phyloP scores from a whole-genome alignment of 495 filamentous ascomycete genomes.

The Tuber borchii region DNA sequence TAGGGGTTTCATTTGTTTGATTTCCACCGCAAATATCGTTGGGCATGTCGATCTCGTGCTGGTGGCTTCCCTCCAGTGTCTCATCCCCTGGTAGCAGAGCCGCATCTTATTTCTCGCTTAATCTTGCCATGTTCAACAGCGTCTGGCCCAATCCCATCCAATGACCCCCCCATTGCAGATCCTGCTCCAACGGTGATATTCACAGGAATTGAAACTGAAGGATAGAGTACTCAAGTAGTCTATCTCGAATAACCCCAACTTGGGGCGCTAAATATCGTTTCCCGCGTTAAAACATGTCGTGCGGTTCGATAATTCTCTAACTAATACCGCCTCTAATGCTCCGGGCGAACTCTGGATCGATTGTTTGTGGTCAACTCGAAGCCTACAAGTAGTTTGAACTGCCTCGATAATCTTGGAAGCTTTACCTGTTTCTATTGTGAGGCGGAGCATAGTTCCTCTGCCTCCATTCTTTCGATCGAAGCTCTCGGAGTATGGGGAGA shows the following conservation, averaged over 20 bases:
- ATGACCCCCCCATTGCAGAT: neutral
- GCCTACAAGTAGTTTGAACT: neutral
- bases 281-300: neutral
- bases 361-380: neutral
- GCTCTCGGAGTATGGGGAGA: neutral
- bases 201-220: neutral
- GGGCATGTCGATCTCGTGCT: neutral
- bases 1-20: neutral
- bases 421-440: neutral
- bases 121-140: neutral
- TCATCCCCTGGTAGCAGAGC: neutral
- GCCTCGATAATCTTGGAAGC: neutral
- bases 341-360: neutral
- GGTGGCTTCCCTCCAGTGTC: neutral
- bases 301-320: neutral
- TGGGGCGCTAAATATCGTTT: neutral
- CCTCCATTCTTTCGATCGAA: neutral
- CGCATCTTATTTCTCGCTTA: slow-evolving; percentile 4
- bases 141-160: neutral
- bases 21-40: neutral
- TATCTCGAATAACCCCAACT: neutral
- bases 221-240: neutral
- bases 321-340: neutral
- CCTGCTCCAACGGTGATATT: neutral
- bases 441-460: neutral